Base-by-base conservation (phyloP, 108 stramenopile species). In the Nitzschia sp. region DNA sequence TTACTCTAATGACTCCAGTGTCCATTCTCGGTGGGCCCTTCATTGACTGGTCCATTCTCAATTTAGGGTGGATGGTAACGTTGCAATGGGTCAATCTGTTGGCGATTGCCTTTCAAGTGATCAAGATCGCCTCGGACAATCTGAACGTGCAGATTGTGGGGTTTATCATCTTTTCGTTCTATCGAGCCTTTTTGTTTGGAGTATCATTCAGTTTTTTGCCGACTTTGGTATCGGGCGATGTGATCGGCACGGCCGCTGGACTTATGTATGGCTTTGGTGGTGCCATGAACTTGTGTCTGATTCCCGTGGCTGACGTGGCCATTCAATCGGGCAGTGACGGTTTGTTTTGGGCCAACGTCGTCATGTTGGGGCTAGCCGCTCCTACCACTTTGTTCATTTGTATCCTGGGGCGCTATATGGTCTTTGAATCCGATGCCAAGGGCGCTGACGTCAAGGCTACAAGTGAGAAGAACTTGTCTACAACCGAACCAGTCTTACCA, bases 61-160 rank as follows among this genome's bases (percentile, higher is more conserved):
- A 13, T 42, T 42, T 42, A 9, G 38, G 38, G 38, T 42, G 6
- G 6, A 9, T 13, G 13, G 38, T 6, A 9, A 13, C 9, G 13
- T 13, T 42, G 38, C 38, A 42, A 42, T 42, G 38, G 9, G 13
- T 42, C 13, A 42, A 42, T 42, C 13, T 42, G 38, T 13, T 42
- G 6, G 38, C 38, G 3, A 11, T 72, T 23, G 23, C 55, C n/a
- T 61, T 77, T 49, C 51, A 64, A 13, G 26, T 75, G 1, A 61
- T 84, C 5, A 26, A 67, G 46, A 34, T 76, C 5, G 47, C 59
- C 18, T 58, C 30, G 19, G 25, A 2, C 53, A 74, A 61, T 47
- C 56, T 83, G 24, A 73, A 78, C 62, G 82, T 83, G 0, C 78
- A 83, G 60, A 66, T 83, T 48, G 2, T 77, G 24, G 82, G 82